Conservation (phyloP, 306 rosid genomes). For the Prunus kanzakura region DNA sequence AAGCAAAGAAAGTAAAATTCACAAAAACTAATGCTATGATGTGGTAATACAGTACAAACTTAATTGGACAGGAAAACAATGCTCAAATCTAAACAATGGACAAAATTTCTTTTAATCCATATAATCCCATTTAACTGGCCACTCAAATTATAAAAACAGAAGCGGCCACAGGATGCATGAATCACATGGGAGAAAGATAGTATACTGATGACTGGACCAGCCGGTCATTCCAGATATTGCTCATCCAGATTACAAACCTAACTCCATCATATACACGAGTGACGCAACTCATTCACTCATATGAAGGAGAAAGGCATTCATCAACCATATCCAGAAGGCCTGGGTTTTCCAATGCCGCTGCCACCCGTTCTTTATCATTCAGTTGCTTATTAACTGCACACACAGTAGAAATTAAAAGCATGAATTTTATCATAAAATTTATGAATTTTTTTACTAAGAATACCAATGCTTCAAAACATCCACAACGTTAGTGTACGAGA, state of each 20-base stretch:
- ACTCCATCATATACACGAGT: too few relatives aligned
- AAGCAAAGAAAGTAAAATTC: too few relatives aligned
- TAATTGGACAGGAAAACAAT: not conserved
- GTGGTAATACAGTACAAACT: not conserved
- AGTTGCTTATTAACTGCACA: conserved; percentile 87
- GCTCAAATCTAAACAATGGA: not conserved
- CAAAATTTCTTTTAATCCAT: not conserved
- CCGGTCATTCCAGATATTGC: too few relatives aligned
- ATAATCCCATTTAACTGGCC: conserved; percentile 3
- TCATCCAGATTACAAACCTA: too few relatives aligned
- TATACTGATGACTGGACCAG: not conserved
- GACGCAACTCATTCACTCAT: conserved; percentile 27
- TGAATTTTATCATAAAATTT: not conserved
- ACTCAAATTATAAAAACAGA: not conserved
- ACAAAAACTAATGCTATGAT: not conserved
- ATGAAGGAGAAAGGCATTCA: conserved; percentile 88
- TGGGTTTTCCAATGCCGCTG: conserved; percentile 95
- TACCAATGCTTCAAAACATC: not conserved
- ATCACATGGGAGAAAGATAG: not conserved
- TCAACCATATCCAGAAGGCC: conserved; percentile 81
- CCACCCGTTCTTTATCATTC: conserved; percentile 91
- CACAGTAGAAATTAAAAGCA: not conserved
- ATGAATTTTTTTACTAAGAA: not conserved
- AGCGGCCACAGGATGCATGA: conserved; percentile 6
- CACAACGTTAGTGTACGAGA: not conserved